Base-by-base conservation (phyloP, 2,329 filamentous ascomycete genomes). In the Hysterium pulicare region DNA sequence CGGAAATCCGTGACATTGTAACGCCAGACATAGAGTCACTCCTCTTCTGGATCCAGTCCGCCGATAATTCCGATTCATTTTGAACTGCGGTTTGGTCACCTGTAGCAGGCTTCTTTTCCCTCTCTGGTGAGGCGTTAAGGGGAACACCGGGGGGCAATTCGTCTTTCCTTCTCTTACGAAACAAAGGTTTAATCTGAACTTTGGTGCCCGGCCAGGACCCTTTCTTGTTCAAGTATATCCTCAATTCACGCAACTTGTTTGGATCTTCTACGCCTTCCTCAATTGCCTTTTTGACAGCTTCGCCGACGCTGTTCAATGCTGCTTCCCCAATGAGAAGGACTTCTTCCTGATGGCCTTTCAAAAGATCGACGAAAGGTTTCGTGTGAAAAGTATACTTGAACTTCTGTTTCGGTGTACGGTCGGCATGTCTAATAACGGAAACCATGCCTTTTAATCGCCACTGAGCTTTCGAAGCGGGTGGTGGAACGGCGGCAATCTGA, bases 361-460 rank as follows among this genome's bases (percentile, higher is more conserved):
- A 79, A 3, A 98, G 76, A 50, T 95, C 87, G 49, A 98, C 90
- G 59, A 98, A 98, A 0, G 93, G 93, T 49, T 90, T 88, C 0
- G 90, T 95, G 61, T 98, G 93, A 57, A 98, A 97, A 0, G 93
- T 98, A 59, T 97, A 98, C 65, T 98, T 98, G 76, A 96, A 96
- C 65, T 98, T 98, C 59, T 98, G 93, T 70, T 98, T 98, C 2
- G 93, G 93, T 1, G 93, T 98, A 43, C 93, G 85, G 70, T 98
- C 93, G 2, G 94, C 94, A 67, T 98, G 93, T 21, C 93, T 83
- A 51, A 98, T 90, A 13, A 98, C 93, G 2, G 90, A 91, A 0
- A 98, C 91, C 70, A 98, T 90, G 10, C 93, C 93, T 70, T 98
- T 98, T 40, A 98, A 74, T 66, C 95, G 97, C 93, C 93, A 98